A percentile compares a stretch with the other conserved stretches of the same genome.
Evolutionary conservation across 257 asterid species (phyloP).

Genomic region (Nyctanthes arbortristis): DNA sequence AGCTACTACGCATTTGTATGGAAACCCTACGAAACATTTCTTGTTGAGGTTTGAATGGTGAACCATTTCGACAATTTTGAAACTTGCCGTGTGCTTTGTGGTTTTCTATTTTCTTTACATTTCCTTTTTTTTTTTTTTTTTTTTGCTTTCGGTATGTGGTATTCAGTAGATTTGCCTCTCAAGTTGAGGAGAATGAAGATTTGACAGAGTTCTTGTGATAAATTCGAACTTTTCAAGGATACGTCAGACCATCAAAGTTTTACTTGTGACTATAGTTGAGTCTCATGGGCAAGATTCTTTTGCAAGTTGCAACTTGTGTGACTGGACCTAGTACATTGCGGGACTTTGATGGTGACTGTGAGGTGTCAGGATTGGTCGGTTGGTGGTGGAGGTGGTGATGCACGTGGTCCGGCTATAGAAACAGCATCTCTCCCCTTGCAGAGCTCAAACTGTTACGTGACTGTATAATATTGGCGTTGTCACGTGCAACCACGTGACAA

Average conservation of each 20-base stretch:
- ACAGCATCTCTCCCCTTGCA: too few relatives aligned
- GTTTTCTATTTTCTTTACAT: background rate
- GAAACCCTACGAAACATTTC: background rate
- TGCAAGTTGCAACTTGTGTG: too few relatives aligned
- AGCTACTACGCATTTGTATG: background rate
- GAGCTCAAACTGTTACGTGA: too few relatives aligned
- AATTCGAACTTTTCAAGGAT: background rate
- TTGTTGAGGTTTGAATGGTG: slow-evolving; percentile 1
- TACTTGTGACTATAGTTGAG: background rate
- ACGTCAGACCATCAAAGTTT: background rate
- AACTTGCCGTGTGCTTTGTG: background rate
- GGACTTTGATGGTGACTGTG: too few relatives aligned
- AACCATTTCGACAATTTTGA: background rate
- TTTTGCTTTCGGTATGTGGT: background rate
- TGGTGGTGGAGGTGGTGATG: background rate
- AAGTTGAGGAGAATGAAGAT: background rate
- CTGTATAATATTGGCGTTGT: too few relatives aligned
- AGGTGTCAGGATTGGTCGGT: background rate
- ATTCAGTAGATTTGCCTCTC: background rate
- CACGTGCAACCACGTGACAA: too few relatives aligned
- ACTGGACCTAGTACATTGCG: too few relatives aligned
- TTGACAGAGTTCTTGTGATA: background rate
- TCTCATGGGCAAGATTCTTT: too few relatives aligned
- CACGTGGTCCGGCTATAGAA: too few relatives aligned
- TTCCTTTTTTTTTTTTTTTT: too few relatives aligned